Evolutionary conservation across 73 alveolate genomes (phyloP), one percentile per base, ranked within the genome.

Genomic region (Tetrahymena elliotti): DNA sequence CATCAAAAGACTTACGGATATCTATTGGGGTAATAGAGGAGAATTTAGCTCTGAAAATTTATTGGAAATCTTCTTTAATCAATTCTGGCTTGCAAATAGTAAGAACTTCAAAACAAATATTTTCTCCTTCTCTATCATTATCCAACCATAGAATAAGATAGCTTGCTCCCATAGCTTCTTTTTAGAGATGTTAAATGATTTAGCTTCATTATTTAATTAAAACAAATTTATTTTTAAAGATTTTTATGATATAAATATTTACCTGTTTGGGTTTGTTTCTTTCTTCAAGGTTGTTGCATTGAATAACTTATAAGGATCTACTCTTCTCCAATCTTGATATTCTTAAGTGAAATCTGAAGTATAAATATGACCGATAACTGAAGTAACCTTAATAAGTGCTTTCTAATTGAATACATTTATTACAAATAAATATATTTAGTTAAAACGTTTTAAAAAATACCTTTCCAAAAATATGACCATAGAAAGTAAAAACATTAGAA

Each of bases 111-210:
- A 97, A 99, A 98, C 99, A 99, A n/a, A 99, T 99, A 95, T 99
- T 99, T 97, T 99, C 99, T n/a, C 99, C 99, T 95, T 99, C 99
- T 93, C 99, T 98, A 97, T 99, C 99, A 94, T 99, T 99, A 96
- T 99, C 99, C 18, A 99, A 97, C 99, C 99, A 99, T 41, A 99
- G 98, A 39, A 99, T 98, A 96, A 99, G 93, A 92, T 97, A 98
- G 93, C 97, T 97, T 93, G 98, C 97, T 9, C 99, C 99, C 38
- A 39, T 93, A 33, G 99, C 98, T 95, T 97, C 95, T 38, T 97
- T 97, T 96, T 96, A 98, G 16, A 98, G 96, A 6, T 95, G 95
- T 35, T 93, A 52, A 20, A 68, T 68, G 36, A 68, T 68, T 68
- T 68, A 68, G n/a, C 88, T 68, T 68, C n/a, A n/a, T n/a, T n/a